Percentiles rank a stretch among this genome's conserved stretches.
These are phyloP conservation scores for Amphicarpaea edgeworthii DNA, from an alignment of 306 rosid genomes.

Conservation along the genomic window DNA sequence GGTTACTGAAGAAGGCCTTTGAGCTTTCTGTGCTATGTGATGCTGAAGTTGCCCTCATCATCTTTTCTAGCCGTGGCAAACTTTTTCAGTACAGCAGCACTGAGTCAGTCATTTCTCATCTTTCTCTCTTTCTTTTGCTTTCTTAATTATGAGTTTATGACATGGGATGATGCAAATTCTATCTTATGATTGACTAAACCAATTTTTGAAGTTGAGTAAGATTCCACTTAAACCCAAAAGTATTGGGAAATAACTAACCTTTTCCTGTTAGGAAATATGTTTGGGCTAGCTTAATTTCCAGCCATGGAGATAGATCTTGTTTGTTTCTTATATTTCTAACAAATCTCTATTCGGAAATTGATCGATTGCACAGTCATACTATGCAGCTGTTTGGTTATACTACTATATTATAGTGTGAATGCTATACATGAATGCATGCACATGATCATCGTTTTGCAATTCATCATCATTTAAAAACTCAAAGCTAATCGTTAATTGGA, in stretches of 20 bases:
- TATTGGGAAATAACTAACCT: background rate
- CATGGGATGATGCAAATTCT: background rate
- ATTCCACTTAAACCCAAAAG: background rate
- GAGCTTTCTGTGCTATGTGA: constrained; percentile 89
- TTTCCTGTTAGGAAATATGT: background rate
- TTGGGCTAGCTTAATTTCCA: background rate
- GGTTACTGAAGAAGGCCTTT: constrained; percentile 82
- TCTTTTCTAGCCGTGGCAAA: constrained; percentile 83
- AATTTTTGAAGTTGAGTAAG: background rate
- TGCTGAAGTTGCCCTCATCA: constrained; percentile 78
- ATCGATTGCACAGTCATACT: background rate
- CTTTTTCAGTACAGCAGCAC: constrained; percentile 79
- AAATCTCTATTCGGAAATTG: background rate
- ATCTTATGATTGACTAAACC: background rate
- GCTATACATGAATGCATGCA: background rate
- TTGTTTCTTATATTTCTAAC: background rate
- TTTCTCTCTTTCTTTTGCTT: background rate
- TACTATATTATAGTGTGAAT: too few relatives aligned
- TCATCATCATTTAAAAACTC: background rate
- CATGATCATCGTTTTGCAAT: background rate
- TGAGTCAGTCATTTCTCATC: constrained; percentile 52
- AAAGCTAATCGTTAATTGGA: too few relatives aligned
- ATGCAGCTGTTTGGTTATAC: background rate
- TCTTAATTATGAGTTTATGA: too few relatives aligned
- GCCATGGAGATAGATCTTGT: background rate